Percentiles rank a stretch among this genome's conserved stretches.
Conservation (phyloP, 345 rosid genomes). For the Boechera retrofracta region DNA sequence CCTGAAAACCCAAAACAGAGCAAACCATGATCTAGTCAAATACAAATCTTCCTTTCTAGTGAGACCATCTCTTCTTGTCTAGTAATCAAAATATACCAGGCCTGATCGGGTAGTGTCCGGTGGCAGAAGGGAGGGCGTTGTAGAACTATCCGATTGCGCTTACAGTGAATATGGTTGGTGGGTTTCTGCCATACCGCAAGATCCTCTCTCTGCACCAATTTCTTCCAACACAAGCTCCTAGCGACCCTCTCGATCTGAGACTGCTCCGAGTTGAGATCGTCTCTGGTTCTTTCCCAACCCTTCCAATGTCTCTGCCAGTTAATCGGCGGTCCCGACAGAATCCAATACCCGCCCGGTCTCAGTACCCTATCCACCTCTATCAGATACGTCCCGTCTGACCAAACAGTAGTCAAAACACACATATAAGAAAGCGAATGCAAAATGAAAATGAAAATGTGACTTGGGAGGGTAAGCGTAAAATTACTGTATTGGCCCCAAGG, state of each 20-base stretch:
- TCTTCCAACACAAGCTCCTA: conserved; percentile 86
- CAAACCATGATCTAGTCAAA: conserved; percentile 13
- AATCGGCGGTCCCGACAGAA: conserved; percentile 90
- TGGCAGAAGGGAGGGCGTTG: conserved; percentile 68
- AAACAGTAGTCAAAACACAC: conserved; percentile 4
- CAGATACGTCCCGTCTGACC: conserved; percentile 75
- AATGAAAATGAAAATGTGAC: not conserved
- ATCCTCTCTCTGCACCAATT: conserved; percentile 61
- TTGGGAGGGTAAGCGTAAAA: not conserved
- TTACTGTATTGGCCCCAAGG: conserved; percentile 85
- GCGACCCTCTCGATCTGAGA: conserved; percentile 60
- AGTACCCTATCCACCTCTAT: conserved; percentile 85
- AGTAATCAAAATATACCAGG: conserved; percentile 61
- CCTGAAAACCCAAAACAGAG: conserved; percentile 49
- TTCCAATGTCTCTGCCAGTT: conserved; percentile 81
- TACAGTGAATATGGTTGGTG: conserved; percentile 82
- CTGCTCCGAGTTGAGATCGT: conserved; percentile 71
- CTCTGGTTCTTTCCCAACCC: conserved; percentile 76
- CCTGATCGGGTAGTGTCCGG: conserved; percentile 67
- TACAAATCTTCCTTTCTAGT: not conserved
- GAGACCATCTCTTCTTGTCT: conserved; percentile 8
- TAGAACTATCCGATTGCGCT: conserved; percentile 57
- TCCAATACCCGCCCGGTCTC: conserved; percentile 93
- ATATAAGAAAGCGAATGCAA: not conserved
- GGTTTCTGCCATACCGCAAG: conserved; percentile 91